A percentile compares a stretch with the other conserved stretches of the same genome.
These are phyloP conservation scores for Aspergillus cristatus DNA, from an alignment of 495 filamentous ascomycete species.

Conservation along the genomic window DNA sequence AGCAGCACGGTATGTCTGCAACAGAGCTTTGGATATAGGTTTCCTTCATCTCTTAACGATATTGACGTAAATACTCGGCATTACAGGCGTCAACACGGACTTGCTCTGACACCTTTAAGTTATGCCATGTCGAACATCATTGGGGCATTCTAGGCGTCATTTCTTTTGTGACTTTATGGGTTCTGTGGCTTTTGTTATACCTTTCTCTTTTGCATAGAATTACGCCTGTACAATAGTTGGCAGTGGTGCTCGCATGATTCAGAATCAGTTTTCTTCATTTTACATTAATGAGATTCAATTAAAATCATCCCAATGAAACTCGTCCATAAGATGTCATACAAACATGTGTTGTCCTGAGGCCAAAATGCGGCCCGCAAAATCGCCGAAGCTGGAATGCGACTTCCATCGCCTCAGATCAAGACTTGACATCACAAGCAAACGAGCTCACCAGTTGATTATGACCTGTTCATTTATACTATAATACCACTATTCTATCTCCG, in stretches of 20 bases:
- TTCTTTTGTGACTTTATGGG: conserved; percentile 1
- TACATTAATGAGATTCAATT: no score
- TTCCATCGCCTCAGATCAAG: no score
- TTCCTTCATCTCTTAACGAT: conserved; percentile 9
- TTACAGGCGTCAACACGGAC: conserved; percentile 19
- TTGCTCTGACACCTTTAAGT: conserved; percentile 12
- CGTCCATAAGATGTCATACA: no score
- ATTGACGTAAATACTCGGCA: conserved; percentile 25
- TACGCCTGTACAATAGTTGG: not conserved
- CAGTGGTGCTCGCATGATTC: not conserved
- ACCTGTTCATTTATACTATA: no score
- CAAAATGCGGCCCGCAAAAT: no score
- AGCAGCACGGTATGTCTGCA: conserved; percentile 7
- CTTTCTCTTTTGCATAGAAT: not conserved
- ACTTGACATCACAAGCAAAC: no score
- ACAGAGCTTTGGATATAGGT: conserved; percentile 15
- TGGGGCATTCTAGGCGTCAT: conserved; percentile 12
- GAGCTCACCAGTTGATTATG: no score
- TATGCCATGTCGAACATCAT: conserved; percentile 7
- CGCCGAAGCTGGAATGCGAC: no score
- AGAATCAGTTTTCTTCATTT: no score
- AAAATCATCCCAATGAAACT: no score
- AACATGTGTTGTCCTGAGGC: no score
- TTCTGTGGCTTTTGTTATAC: conserved; percentile 6
- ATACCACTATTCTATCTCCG: no score